Evolutionary conservation across 2,329 filamentous ascomycete genomes (phyloP).

Genomic region (Cytospora chrysosperma): DNA sequence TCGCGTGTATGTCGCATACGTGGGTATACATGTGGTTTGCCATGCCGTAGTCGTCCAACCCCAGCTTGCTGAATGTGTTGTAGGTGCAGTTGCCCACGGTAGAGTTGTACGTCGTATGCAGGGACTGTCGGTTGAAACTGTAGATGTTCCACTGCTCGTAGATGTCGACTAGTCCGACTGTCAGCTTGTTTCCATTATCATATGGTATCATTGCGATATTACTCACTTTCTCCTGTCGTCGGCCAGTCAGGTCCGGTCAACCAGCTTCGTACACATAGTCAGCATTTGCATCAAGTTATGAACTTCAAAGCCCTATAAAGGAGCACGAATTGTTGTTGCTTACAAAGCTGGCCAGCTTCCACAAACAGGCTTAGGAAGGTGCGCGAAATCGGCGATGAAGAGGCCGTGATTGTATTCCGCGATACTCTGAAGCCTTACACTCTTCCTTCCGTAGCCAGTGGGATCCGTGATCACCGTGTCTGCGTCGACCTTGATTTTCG

Average conservation of each 20-base stretch:
- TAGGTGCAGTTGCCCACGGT: slow-evolving; percentile 14
- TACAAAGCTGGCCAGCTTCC: slow-evolving; percentile 72
- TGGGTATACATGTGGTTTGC: slow-evolving; percentile 5
- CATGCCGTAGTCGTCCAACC: slow-evolving; percentile 3
- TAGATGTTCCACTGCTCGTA: slow-evolving; percentile 20
- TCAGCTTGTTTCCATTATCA: background rate
- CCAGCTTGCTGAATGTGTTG: background rate
- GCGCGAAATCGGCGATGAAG: slow-evolving; percentile 66
- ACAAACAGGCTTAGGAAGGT: slow-evolving; percentile 65
- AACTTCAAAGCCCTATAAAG: background rate
- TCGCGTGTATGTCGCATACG: slow-evolving; percentile 6
- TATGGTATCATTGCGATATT: rapidly evolving
- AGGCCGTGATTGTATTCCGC: slow-evolving; percentile 63
- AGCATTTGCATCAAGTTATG: background rate
- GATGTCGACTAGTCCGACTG: slow-evolving; percentile 1
- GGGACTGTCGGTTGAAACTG: slow-evolving; percentile 11
- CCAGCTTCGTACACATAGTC: slow-evolving; percentile 8
- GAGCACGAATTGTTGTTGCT: slow-evolving; percentile 25
- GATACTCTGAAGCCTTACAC: slow-evolving; percentile 65
- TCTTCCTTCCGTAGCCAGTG: slow-evolving; percentile 40
- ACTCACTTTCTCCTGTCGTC: slow-evolving; percentile 12
- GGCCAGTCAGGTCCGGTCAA: slow-evolving; percentile 12
- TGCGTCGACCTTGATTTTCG: slow-evolving; percentile 43
- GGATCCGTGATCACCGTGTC: slow-evolving; percentile 26
- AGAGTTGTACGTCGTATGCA: slow-evolving; percentile 11